phyloP scores from a whole-genome alignment of 148 eudicot species.

The Camellia japonica region DNA sequence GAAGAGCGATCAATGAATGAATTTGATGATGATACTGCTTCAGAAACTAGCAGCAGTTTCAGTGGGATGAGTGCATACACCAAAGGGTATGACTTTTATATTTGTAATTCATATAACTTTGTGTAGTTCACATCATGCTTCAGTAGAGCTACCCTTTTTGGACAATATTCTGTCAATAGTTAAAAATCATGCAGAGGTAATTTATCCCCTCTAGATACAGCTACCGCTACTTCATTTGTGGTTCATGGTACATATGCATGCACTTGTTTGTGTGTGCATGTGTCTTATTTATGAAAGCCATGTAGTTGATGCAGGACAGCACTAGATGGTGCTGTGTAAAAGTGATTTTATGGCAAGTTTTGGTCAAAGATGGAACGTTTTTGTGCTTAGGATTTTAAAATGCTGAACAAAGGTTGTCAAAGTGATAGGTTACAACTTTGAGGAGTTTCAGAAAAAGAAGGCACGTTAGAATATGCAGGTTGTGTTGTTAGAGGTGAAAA shows the following conservation, averaged over 20 bases:
- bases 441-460: not conserved
- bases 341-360: not conserved
- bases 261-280: not conserved
- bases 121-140: constrained; percentile 1
- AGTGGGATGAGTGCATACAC: constrained; percentile 99
- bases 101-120: not conserved
- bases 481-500: not conserved
- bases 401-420: not conserved
- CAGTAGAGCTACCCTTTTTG: not conserved
- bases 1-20: constrained; percentile 64
- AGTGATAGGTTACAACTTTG: not conserved
- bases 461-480: not conserved
- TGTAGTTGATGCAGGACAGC: not conserved
- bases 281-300: not conserved
- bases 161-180: not conserved
- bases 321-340: not conserved
- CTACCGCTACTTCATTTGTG: not conserved
- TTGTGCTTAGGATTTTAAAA: not conserved
- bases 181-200: not conserved
- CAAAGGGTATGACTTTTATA: constrained; percentile 57
- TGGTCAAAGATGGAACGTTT: not conserved
- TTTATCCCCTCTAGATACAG: not conserved
- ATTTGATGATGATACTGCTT: constrained; percentile 76
- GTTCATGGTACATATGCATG: not conserved
- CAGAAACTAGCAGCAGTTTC: constrained; percentile 93